Evolutionary conservation across 75 land plant genomes (phyloP).

Genomic region (Cupressus sempervirens): DNA sequence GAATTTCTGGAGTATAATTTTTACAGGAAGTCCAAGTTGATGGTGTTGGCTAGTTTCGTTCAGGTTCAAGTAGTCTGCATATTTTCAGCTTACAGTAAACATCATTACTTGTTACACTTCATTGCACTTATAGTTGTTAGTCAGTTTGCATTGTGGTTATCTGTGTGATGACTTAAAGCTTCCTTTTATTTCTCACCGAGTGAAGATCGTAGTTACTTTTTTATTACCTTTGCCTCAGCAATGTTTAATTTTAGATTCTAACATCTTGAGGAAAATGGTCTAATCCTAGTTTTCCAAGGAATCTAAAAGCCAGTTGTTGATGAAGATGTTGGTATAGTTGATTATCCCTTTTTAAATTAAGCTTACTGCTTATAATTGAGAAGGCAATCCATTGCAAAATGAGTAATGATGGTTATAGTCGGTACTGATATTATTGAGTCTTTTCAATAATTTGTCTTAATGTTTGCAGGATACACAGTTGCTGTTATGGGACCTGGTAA

Average conservation of each 20-base stretch:
- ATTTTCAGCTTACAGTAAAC: background rate
- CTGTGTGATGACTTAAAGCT: background rate
- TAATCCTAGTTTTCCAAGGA: background rate
- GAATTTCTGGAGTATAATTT: background rate
- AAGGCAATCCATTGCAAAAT: background rate
- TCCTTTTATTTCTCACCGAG: background rate
- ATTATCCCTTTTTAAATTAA: background rate
- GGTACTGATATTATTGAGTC: background rate
- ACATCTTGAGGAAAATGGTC: background rate
- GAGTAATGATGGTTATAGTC: background rate
- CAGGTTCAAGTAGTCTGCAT: background rate
- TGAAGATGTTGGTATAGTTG: background rate
- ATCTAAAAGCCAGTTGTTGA: background rate
- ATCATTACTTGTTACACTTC: background rate
- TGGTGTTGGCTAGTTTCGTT: background rate
- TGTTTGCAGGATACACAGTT: slow-evolving; percentile 84
- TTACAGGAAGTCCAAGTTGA: background rate
- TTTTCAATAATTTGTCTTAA: background rate
- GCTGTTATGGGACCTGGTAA: slow-evolving; percentile 87
- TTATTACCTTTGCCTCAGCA: background rate
- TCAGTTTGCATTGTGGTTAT: slow-evolving; percentile 10
- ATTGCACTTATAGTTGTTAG: background rate
- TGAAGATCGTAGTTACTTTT: background rate
- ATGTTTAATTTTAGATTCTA: background rate
- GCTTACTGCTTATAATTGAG: background rate